These are phyloP conservation scores for Myriosclerotinia duriaeana DNA, from an alignment of 2,329 filamentous ascomycete species.

Conservation along the genomic window DNA sequence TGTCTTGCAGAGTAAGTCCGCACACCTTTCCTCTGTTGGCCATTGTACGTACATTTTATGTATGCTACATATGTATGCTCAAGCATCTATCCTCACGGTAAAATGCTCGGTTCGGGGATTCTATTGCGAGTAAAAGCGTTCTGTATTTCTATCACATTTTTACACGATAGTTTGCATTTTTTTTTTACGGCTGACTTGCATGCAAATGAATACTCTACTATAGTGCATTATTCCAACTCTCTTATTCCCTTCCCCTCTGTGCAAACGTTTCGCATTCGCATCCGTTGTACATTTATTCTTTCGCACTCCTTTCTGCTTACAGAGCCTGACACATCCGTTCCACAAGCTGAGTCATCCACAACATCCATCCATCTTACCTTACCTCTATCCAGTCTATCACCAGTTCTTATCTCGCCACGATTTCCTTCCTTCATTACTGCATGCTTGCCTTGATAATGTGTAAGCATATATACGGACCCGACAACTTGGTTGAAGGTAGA, in stretches of 20 bases:
- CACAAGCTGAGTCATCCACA: constrained; percentile 4
- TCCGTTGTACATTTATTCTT: background rate
- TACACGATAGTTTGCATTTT: constrained; percentile 12
- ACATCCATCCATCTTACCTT: background rate
- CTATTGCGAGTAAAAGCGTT: background rate
- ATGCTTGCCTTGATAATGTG: background rate
- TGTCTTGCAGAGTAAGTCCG: constrained; percentile 19
- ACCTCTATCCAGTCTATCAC: background rate
- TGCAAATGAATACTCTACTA: constrained; percentile 2
- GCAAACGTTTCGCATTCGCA: background rate
- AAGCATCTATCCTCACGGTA: background rate
- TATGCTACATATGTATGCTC: background rate
- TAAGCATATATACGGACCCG: constrained; percentile 13
- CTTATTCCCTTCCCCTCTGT: background rate
- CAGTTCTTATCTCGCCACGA: background rate
- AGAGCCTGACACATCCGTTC: background rate
- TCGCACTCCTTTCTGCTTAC: constrained; percentile 11
- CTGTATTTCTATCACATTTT: constrained; percentile 9
- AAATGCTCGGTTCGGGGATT: background rate
- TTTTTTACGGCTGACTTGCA: constrained; percentile 21
- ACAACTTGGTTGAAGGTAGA: constrained; percentile 16
- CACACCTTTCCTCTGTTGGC: constrained; percentile 2
- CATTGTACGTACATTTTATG: constrained; percentile 6
- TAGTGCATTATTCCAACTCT: background rate
- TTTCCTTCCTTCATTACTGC: background rate